Evolutionary conservation across 805 yeast species (phyloP), one percentile per base, ranked within the genome.

Genomic region (Schizosaccharomyces osmophilus): DNA sequence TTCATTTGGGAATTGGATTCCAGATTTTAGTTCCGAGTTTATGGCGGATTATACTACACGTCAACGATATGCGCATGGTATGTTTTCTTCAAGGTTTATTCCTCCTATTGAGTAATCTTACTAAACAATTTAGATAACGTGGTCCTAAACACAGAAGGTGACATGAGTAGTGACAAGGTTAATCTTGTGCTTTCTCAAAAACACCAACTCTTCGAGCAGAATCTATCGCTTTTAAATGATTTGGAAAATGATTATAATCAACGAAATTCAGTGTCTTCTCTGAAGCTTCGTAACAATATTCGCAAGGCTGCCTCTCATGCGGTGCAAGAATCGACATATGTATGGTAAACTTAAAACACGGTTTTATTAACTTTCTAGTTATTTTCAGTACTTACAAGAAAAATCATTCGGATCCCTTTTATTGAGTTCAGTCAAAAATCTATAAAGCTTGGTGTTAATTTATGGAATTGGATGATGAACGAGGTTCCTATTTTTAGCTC

Each of bases 21-120:
- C 79, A 62, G 71, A 70, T 31, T 79, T 87, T 0, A 75, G 84
- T 42, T 83, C 95, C 0, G 82, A 82, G 0, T 83, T 87, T 66
- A 75, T 88, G 62, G 77, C 93, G 0, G 93, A 84, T 66, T 82
- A 85, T 65, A 79, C 84, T 13, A 84, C 89, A 88, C 77, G 85
- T 11, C 67, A 66, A 59, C 65, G 64, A 5, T 65, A 66, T 54
- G n/a, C 15, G 5, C 51, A 61, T 22, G n/a, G 41, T 36, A 36
- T 36, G 41, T 36, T 1, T 36, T 36, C 41, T 6, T 36, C 13
- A 11, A 36, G 41, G 41, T 4, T 36, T 36, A 54, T 32, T n/a
- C 45, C 4, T 36, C 13, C 13, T 9, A 11, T 36, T 36, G 5
- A 13, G 15, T 36, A 36, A 36, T 36, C 13, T 36, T 36, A 13